These are phyloP conservation scores for Alnus glutinosa DNA, from an alignment of 306 rosid genomes.

Conservation along the genomic window DNA sequence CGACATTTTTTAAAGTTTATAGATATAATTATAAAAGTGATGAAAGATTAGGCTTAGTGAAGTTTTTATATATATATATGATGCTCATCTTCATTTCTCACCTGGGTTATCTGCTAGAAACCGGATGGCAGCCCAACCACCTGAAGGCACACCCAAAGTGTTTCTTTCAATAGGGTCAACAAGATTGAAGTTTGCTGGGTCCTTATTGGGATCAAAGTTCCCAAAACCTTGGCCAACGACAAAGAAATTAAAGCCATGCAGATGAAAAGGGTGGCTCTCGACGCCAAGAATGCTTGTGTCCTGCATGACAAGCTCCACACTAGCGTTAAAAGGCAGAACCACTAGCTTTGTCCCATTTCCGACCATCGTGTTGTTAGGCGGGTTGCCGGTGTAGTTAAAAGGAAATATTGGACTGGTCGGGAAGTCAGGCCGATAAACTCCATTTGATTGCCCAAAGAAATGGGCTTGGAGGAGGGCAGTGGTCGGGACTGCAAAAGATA, in stretches of 20 bases:
- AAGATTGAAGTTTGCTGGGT: constrained; percentile 33
- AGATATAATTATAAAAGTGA: no score
- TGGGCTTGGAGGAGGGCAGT: constrained; percentile 44
- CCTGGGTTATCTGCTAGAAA: constrained; percentile 49
- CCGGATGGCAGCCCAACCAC: constrained; percentile 45
- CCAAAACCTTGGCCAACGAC: constrained; percentile 50
- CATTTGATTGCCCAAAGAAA: constrained; percentile 31
- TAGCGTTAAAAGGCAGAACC: constrained; percentile 16
- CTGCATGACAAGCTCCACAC: constrained; percentile 44
- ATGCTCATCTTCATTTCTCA: not conserved
- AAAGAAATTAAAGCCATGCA: constrained; percentile 50
- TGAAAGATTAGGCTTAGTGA: no score
- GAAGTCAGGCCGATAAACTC: constrained; percentile 32
- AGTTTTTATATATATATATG: no score
- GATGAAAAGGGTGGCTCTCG: constrained; percentile 46
- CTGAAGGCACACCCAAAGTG: constrained; percentile 38
- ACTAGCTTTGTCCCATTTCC: constrained; percentile 29
- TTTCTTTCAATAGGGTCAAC: constrained; percentile 42
- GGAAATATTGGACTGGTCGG: constrained; percentile 27
- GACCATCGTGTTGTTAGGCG: constrained; percentile 38
- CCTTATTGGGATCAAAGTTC: constrained; percentile 34
- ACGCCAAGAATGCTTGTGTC: constrained; percentile 45
- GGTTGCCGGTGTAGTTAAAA: constrained; percentile 40
- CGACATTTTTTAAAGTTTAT: no score
- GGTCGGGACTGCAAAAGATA: constrained; percentile 36